These are phyloP conservation scores for Cajanus cajan DNA, from an alignment of 306 rosid species.

Conservation along the genomic window DNA sequence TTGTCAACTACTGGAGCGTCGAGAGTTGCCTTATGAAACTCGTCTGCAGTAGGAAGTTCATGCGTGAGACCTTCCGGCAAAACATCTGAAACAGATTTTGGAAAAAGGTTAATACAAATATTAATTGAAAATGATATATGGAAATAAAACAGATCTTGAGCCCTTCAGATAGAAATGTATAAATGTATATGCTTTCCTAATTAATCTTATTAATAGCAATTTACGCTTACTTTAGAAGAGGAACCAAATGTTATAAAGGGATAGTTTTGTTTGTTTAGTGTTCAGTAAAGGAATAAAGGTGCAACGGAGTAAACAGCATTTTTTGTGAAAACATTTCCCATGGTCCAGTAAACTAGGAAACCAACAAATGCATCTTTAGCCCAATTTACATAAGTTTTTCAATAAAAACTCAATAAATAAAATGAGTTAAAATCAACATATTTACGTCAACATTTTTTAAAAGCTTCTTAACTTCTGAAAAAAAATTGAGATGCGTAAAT, in stretches of 20 bases:
- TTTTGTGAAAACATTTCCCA: background rate
- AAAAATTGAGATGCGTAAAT: background rate
- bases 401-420: background rate
- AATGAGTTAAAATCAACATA: background rate
- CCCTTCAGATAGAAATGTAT: constrained; percentile 21
- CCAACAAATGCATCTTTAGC: background rate
- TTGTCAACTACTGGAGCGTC: constrained; percentile 38
- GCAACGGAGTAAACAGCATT: background rate
- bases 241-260: background rate
- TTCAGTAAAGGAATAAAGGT: background rate
- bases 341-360: constrained; percentile 7
- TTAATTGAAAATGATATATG: background rate
- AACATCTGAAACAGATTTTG: constrained; percentile 47
- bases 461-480: background rate
- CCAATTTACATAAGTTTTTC: background rate
- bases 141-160: constrained; percentile 21
- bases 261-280: background rate
- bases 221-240: background rate
- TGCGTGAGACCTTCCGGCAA: constrained; percentile 89
- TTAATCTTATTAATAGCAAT: background rate
- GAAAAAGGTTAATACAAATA: background rate
- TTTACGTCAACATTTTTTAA: background rate
- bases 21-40: constrained; percentile 34
- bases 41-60: constrained; percentile 91
- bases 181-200: constrained; percentile 6